Evolutionary conservation across 2,329 filamentous ascomycete species (phyloP).

Genomic region (Exserohilum rostratum): DNA sequence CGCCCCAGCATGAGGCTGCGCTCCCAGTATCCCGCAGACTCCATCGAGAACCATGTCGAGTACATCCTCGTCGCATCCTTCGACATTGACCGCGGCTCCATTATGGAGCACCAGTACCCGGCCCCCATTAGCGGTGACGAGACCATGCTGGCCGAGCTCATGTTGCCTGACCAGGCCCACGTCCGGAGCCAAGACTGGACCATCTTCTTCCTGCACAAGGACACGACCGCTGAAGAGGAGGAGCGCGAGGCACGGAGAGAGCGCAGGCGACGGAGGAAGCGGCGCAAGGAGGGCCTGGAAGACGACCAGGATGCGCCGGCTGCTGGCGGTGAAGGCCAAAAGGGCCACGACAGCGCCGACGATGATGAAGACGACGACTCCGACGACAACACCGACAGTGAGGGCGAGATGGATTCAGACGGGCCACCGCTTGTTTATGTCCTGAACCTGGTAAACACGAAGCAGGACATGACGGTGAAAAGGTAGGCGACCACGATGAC

Average conservation of each 20-base stretch:
- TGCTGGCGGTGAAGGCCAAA: slow-evolving; percentile 39
- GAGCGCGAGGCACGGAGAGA: slow-evolving; percentile 64
- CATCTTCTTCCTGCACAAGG: slow-evolving; percentile 98
- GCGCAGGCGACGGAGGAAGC: slow-evolving; percentile 59
- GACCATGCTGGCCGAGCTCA: slow-evolving; percentile 96
- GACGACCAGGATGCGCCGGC: slow-evolving; percentile 45
- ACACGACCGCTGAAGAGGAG: slow-evolving; percentile 83
- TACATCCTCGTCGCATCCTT: slow-evolving; percentile 98
- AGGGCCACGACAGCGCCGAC: slow-evolving; percentile 42
- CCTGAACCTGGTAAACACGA: slow-evolving; percentile 95
- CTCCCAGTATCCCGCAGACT: slow-evolving; percentile 57
- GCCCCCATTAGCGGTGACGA: slow-evolving; percentile 95
- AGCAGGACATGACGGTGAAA: slow-evolving; percentile 91
- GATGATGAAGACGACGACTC: slow-evolving; percentile 52
- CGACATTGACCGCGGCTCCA: slow-evolving; percentile 91
- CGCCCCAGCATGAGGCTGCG: slow-evolving; percentile 39
- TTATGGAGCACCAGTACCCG: slow-evolving; percentile 99
- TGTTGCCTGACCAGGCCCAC: slow-evolving; percentile 97
- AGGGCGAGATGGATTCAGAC: slow-evolving; percentile 66
- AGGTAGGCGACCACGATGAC: slow-evolving; percentile 50
- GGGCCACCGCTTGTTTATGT: slow-evolving; percentile 96
- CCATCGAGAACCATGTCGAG: slow-evolving; percentile 87
- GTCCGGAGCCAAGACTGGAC: slow-evolving; percentile 97
- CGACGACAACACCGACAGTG: slow-evolving; percentile 58
- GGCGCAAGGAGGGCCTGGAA: slow-evolving; percentile 49